phyloP scores from a whole-genome alignment of 2,329 filamentous ascomycete genomes.

The Pseudofabraea citricarpa region DNA sequence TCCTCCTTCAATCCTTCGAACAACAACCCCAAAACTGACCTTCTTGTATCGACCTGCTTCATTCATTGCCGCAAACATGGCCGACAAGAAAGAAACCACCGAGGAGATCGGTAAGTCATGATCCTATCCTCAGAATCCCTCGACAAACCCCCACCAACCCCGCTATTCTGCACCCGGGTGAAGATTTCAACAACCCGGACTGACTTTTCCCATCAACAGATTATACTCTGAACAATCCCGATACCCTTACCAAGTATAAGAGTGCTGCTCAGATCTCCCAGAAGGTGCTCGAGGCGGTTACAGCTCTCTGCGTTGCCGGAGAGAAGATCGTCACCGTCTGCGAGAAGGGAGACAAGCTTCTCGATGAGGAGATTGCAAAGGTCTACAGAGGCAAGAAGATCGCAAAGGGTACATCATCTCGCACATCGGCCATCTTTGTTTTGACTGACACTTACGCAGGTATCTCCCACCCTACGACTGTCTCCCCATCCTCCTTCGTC shows the following conservation, averaged over 20 bases:
- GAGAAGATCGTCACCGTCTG: constrained; percentile 93
- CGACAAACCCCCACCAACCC: constrained; percentile 16
- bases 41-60: background rate
- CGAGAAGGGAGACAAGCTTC: constrained; percentile 89
- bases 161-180: constrained; percentile 26
- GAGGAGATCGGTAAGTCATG: constrained; percentile 34
- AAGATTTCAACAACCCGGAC: constrained; percentile 3
- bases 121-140: constrained; percentile 26
- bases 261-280: constrained; percentile 91
- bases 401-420: constrained; percentile 60
- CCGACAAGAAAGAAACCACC: constrained; percentile 36
- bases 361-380: constrained; percentile 90
- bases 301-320: constrained; percentile 69
- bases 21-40: too few species aligned
- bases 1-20: too few species aligned
- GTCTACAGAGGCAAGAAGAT: constrained; percentile 99
- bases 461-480: constrained; percentile 88
- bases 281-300: constrained; percentile 86
- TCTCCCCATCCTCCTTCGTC: constrained; percentile 90
- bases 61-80: constrained; percentile 27
- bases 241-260: constrained; percentile 99
- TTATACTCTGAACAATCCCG: constrained; percentile 84
- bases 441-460: constrained; percentile 44
- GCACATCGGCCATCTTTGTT: background rate
- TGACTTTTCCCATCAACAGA: constrained; percentile 45